Evolutionary conservation across 345 rosid genomes (phyloP), one percentile per base, ranked within the genome.

Genomic region (Brassica napus): DNA sequence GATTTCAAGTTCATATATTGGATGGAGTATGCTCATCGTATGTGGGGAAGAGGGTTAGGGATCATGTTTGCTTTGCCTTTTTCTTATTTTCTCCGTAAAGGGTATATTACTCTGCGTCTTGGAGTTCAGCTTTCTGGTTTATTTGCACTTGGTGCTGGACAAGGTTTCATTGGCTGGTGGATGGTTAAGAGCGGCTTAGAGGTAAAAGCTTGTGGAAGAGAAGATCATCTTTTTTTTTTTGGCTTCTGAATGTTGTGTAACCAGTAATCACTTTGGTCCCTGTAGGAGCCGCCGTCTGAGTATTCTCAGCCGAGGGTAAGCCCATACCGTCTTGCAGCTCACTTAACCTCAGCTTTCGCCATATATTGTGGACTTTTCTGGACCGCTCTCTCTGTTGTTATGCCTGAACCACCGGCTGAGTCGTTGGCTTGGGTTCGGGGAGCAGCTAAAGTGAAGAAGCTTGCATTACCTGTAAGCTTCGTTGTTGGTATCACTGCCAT

Each of bases 11-110:
- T 95, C 76, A 95, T 93, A 57, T 95, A 88, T 83, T 90, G 99
- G 99, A 95, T 93, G 97, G 98, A 93, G 84, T 95, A 93, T 71
- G 97, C 91, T 35, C 97, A 93, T 83, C 93, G 94, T 24, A 91
- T 95, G 98, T 91, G 99, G 98, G 98, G 97, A 83, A 90, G 98
- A 85, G 99, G 89, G 49, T 84, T 95, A 15, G 98, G 99, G n/a
- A 75, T 95, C 85, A 85, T 93, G 90, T 95, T 95, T 84, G 97
- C 98, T n/a, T 82, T 93, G 63, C 99, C 99, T 44, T 95, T 95
- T 88, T 95, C 98, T 0, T 91, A 82, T 85, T 95, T 95, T 81
- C 83, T 95, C 73, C 90, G 92, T 24, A 91, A 90, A 87, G 89
- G 98, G 71, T 95, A 90, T 85, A 87, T 95, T 77, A 90, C 96